A percentile compares a stretch with the other conserved stretches of the same genome.
Conservation (phyloP, 2,329 filamentous ascomycete genomes). For the Truncatella angustata region DNA sequence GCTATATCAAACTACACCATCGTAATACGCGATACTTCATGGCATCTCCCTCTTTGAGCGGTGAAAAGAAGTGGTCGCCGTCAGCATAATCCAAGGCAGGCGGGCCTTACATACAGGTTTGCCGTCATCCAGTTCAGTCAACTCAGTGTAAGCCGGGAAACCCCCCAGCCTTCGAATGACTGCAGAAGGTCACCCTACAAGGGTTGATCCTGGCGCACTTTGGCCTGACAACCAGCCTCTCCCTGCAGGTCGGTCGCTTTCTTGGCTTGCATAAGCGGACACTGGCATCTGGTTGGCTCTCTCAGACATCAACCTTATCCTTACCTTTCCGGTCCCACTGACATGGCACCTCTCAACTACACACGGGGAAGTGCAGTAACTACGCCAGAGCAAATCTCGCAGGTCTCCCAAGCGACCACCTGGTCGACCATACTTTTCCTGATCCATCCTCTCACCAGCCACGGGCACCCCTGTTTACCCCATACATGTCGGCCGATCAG, state of each 20-base stretch:
- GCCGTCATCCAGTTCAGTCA: not conserved
- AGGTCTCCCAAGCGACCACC: conserved; percentile 3
- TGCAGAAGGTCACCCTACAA: not conserved
- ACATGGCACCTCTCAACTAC: too few relatives aligned
- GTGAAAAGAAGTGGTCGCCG: too few relatives aligned
- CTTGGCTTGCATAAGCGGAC: conserved; percentile 22
- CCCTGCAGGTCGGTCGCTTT: conserved; percentile 18
- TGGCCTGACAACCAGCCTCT: conserved; percentile 15
- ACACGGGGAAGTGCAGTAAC: too few relatives aligned
- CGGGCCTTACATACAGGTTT: too few relatives aligned
- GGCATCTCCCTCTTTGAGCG: too few relatives aligned
- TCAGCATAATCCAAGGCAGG: too few relatives aligned
- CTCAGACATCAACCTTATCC: not conserved
- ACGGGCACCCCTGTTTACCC: not conserved
- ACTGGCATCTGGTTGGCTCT: conserved; percentile 6
- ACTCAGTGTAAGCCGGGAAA: too few relatives aligned
- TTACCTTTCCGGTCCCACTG: not conserved
- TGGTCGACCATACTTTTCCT: not conserved
- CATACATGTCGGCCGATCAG: not conserved
- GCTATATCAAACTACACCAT: too few relatives aligned
- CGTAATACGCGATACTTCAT: too few relatives aligned
- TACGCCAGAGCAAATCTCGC: not conserved
- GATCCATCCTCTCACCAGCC: not conserved
- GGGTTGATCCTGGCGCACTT: conserved; percentile 5
- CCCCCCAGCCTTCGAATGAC: too few relatives aligned